These are phyloP conservation scores for Candida ficus DNA, from an alignment of 805 yeast genomes.

Conservation along the genomic window DNA sequence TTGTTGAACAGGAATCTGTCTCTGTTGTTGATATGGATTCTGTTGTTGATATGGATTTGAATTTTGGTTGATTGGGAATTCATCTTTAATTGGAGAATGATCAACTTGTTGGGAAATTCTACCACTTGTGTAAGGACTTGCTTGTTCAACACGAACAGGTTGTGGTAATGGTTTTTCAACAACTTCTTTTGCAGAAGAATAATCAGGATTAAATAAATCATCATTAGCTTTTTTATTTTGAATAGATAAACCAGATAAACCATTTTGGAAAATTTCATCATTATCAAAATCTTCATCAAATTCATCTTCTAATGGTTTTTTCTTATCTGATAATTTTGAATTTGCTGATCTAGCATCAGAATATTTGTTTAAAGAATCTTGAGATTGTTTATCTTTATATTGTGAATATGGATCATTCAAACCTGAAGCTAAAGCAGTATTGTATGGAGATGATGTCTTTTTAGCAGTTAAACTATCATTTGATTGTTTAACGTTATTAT, in stretches of 20 bases:
- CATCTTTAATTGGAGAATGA: conserved; percentile 7
- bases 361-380: conserved; percentile 6
- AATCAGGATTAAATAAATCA: conserved; percentile 26
- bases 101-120: conserved; percentile 15
- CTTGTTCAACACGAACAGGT: conserved; percentile 14
- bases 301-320: conserved; percentile 7
- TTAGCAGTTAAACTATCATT: not conserved
- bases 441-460: conserved; percentile 2
- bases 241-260: conserved; percentile 17
- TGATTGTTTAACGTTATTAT: not conserved
- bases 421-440: conserved; percentile 6
- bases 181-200: conserved; percentile 10
- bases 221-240: conserved; percentile 6
- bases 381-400: conserved; percentile 3
- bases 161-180: conserved; percentile 7
- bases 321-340: not conserved
- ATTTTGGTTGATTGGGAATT: not conserved
- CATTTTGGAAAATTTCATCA: conserved; percentile 24
- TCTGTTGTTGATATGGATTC: not conserved
- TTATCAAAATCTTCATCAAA: conserved; percentile 25
- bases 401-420: conserved; percentile 10
- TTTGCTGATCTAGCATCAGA: conserved; percentile 7
- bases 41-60: conserved; percentile 3
- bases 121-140: conserved; percentile 20
- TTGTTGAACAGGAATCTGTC: not conserved